These are phyloP conservation scores for Coniophora puteana DNA, from an alignment of 1,284 basidiomycete species.

Conservation along the genomic window DNA sequence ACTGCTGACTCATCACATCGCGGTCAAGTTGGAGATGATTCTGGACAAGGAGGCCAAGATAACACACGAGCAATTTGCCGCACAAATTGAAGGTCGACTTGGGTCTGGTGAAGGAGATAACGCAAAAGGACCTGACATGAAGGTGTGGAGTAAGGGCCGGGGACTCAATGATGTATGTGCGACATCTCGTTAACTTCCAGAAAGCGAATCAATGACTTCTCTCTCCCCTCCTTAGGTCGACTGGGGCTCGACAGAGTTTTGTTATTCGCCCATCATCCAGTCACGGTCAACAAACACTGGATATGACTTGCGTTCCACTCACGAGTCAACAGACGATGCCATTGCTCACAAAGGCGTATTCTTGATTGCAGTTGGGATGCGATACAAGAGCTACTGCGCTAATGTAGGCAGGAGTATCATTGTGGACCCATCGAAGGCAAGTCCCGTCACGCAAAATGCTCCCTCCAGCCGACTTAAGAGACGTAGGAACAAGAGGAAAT, in stretches of 20 bases:
- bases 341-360: conserved; percentile 92
- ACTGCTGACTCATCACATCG: conserved; percentile 82
- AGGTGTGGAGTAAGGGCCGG: conserved; percentile 81
- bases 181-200: conserved; percentile 6
- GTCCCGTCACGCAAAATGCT: conserved; percentile 22
- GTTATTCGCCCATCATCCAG: conserved; percentile 94
- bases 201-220: conserved; percentile 8
- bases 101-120: conserved; percentile 78
- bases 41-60: conserved; percentile 91
- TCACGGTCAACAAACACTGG: conserved; percentile 79
- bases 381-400: conserved; percentile 91
- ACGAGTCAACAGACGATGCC: conserved; percentile 79
- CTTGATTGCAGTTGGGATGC: conserved; percentile 83
- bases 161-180: conserved; percentile 65
- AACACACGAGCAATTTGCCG: conserved; percentile 82
- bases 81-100: conserved; percentile 82
- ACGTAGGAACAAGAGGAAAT: conserved; percentile 83
- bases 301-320: conserved; percentile 87
- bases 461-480: conserved; percentile 9
- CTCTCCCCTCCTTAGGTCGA: conserved; percentile 58
- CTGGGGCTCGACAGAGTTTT: conserved; percentile 86
- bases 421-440: conserved; percentile 86
- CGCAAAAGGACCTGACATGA: conserved; percentile 83
- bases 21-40: conserved; percentile 85
- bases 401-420: conserved; percentile 94